These are phyloP conservation scores for Botrytis pseudocinerea DNA, from an alignment of 2,329 filamentous ascomycete genomes.

Conservation along the genomic window DNA sequence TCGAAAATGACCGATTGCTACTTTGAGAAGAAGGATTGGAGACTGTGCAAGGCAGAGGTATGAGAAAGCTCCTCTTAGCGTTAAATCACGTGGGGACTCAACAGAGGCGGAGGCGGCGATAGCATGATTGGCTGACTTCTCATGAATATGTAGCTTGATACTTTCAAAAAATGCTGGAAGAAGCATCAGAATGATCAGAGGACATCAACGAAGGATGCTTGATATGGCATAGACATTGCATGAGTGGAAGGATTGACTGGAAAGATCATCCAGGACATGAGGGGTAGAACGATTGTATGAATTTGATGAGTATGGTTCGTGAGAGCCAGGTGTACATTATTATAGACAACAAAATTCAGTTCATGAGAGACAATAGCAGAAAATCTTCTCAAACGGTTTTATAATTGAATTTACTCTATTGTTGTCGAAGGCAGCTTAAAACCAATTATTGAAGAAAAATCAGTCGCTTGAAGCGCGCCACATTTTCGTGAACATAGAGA, in stretches of 20 bases:
- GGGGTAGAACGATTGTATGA: neutral
- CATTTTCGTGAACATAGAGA: neutral
- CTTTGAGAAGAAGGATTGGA: slow-evolving; percentile 94
- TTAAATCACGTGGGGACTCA: slow-evolving; percentile 16
- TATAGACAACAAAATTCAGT: neutral
- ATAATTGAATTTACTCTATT: neutral
- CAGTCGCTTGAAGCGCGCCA: slow-evolving; percentile 8
- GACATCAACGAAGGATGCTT: slow-evolving; percentile 73
- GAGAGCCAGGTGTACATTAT: neutral
- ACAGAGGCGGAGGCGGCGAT: neutral
- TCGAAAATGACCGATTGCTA: slow-evolving; percentile 91
- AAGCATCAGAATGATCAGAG: slow-evolving; percentile 81
- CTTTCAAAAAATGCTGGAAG: slow-evolving; percentile 91
- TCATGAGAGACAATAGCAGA: neutral
- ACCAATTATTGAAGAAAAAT: neutral
- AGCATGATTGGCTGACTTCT: slow-evolving; percentile 26
- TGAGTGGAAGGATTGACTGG: neutral
- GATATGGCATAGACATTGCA: slow-evolving; percentile 12
- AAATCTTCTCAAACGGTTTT: neutral
- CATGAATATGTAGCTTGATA: slow-evolving; percentile 68
- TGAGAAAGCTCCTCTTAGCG: slow-evolving; percentile 30
- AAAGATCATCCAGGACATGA: neutral
- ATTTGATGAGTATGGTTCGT: neutral
- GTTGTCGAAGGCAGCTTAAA: neutral
- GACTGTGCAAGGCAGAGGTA: slow-evolving; percentile 84